Evolutionary conservation across 306 rosid species (phyloP), one percentile per base, ranked within the genome.

Genomic region (Cucumis cinereus): DNA sequence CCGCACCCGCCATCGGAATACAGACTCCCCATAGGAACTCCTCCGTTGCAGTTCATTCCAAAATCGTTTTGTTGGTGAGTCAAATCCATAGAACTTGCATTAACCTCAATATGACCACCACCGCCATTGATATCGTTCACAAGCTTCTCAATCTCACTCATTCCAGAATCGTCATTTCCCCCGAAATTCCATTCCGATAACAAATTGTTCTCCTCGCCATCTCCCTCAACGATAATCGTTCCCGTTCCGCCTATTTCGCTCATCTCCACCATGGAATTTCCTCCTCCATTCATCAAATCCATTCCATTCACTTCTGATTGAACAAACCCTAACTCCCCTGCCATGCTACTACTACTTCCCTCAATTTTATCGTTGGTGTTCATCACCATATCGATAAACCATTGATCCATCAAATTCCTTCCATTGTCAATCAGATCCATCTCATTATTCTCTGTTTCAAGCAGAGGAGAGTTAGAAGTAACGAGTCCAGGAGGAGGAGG

Each of bases 381-480:
- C 76, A 74, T 66, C 76, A 75, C 77, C 79, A 77, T 77, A 24
- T 80, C 79, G 5, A 55, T 33, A n/a, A 80, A 74, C 79, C 83
- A 80, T 15, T 45, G 83, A 52, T 79, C 82, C 74, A 75, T 22
- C 56, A 17, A 10, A 52, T 19, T 52, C 62, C 28, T 16, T 36
- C 47, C 77, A 17, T 17, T 75, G 10, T 56, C 55, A 5, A 35
- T 11, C 73, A 49, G 53, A 35, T 45, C 76, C 63, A 2, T 50
- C 20, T 73, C 69, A 3, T 55, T 28, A 2, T 41, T 12, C 23
- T 19, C 59, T 11, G 35, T 45, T 28, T 36, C 49, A 53, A 15
- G 30, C 24, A 40, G 5, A 7, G 41, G 20, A 17, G 75, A 24
- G 15, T 61, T 61, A 15, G 68, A 61, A 61, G 77, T 28, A 23